phyloP scores from a whole-genome alignment of 2,329 filamentous ascomycete genomes.

The Fonsecaea monophora region DNA sequence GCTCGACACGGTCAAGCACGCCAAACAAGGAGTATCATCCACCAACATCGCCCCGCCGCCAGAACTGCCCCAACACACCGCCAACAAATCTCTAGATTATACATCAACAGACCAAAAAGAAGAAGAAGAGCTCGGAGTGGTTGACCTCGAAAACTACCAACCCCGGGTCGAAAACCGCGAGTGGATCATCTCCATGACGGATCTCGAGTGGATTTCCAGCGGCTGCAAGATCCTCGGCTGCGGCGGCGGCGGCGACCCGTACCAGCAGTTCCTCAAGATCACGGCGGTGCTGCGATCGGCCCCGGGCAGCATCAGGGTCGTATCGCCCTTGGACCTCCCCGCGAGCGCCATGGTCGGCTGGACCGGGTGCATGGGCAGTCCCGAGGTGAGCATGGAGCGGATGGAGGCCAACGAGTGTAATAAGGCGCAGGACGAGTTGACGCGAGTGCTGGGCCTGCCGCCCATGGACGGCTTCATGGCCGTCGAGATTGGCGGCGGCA shows the following conservation, averaged over 20 bases:
- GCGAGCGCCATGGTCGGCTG: slow-evolving; percentile 56
- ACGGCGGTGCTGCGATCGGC: slow-evolving; percentile 25
- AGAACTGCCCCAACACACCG: slow-evolving; percentile 7
- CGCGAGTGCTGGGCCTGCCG: slow-evolving; percentile 55
- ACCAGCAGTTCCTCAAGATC: slow-evolving; percentile 35
- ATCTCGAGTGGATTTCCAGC: slow-evolving; percentile 55
- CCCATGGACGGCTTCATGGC: slow-evolving; percentile 65
- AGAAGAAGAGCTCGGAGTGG: neutral
- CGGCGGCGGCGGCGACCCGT: slow-evolving; percentile 53
- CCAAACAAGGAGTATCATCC: slow-evolving; percentile 11
- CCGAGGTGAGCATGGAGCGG: slow-evolving; percentile 67
- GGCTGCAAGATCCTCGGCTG: slow-evolving; percentile 59
- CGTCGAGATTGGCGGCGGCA: slow-evolving; percentile 71
- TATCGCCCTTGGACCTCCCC: slow-evolving; percentile 59
- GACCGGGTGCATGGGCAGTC: slow-evolving; percentile 59
- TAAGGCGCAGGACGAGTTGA: slow-evolving; percentile 57
- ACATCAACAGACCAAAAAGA: slow-evolving; percentile 1
- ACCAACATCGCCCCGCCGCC: slow-evolving; percentile 2
- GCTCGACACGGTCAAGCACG: slow-evolving; percentile 35
- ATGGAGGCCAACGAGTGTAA: slow-evolving; percentile 62
- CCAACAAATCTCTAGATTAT: slow-evolving; percentile 37
- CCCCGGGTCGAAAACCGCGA: slow-evolving; percentile 21
- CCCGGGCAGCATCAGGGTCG: slow-evolving; percentile 56
- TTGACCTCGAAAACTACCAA: slow-evolving; percentile 37
- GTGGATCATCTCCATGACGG: slow-evolving; percentile 55